These are phyloP conservation scores for Grosmannia serpens DNA, from an alignment of 2,329 filamentous ascomycete species.

Conservation along the genomic window DNA sequence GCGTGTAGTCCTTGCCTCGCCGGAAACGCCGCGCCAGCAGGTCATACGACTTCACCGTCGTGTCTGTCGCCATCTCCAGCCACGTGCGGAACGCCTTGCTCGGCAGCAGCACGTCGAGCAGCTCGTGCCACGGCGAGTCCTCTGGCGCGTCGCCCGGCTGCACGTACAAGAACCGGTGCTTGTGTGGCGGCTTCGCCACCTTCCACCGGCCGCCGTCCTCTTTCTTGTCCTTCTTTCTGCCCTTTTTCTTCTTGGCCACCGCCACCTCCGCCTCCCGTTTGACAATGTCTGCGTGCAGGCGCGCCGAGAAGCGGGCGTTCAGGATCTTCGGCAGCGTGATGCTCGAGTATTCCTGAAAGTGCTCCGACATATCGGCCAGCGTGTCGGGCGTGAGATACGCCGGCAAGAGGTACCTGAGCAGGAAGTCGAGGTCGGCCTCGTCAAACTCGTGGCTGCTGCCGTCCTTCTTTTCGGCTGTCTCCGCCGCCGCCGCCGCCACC, in stretches of 20 bases:
- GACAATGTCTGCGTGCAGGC: slow-evolving; percentile 60
- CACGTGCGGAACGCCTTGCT: slow-evolving; percentile 81
- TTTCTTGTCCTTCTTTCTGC: slow-evolving; percentile 17
- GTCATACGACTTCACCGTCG: slow-evolving; percentile 61
- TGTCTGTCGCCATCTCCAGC: slow-evolving; percentile 72
- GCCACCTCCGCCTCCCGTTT: slow-evolving; percentile 48
- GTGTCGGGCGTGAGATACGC: slow-evolving; percentile 89
- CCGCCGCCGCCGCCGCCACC: slow-evolving; percentile 20
- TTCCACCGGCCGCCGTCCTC: slow-evolving; percentile 37
- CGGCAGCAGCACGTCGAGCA: slow-evolving; percentile 73
- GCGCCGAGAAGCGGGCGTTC: slow-evolving; percentile 61
- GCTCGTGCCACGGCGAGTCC: slow-evolving; percentile 56
- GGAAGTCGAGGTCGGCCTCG: slow-evolving; percentile 73
- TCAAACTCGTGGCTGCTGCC: slow-evolving; percentile 43
- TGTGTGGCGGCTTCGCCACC: slow-evolving; percentile 81
- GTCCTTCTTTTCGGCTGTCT: slow-evolving; percentile 23
- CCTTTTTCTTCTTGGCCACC: slow-evolving; percentile 28
- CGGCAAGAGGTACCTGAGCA: slow-evolving; percentile 82
- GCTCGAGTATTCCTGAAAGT: slow-evolving; percentile 73
- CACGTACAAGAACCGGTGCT: slow-evolving; percentile 83
- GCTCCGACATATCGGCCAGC: slow-evolving; percentile 66
- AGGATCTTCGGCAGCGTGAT: slow-evolving; percentile 73
- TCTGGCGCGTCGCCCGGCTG: slow-evolving; percentile 36
- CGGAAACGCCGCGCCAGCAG: slow-evolving; percentile 81
- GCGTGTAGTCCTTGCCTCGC: slow-evolving; percentile 77